These are phyloP conservation scores for Colletotrichum scovillei DNA, from an alignment of 2,329 filamentous ascomycete species.

Conservation along the genomic window DNA sequence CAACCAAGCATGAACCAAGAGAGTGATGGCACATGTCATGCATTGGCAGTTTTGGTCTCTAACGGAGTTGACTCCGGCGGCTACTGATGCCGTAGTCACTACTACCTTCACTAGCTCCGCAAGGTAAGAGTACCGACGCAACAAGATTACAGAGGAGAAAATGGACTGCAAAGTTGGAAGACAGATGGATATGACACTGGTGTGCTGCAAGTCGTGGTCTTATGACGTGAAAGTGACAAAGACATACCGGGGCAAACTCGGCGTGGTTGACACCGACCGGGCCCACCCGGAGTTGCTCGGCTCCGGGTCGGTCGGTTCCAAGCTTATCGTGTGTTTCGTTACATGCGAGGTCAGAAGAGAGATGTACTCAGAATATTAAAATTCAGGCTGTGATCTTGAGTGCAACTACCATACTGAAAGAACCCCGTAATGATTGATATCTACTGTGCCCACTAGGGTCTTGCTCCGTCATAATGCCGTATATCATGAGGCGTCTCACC, in stretches of 20 bases:
- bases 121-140: no score
- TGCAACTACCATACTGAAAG: not conserved
- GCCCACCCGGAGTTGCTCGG: not conserved
- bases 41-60: no score
- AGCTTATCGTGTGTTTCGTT: not conserved
- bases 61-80: not conserved
- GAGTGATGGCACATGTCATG: no score
- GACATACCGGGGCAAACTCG: not conserved
- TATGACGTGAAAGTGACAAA: slow-evolving; percentile 5
- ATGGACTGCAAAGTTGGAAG: no score
- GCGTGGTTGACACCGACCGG: not conserved
- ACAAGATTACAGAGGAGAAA: no score
- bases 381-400: no score
- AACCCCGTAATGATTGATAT: not conserved
- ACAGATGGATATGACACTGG: not conserved
- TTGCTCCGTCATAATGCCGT: not conserved
- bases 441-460: not conserved
- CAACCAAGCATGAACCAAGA: not conserved
- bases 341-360: not conserved
- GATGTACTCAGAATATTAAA: not conserved
- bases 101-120: no score
- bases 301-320: not conserved
- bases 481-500: not conserved
- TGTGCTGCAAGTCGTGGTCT: not conserved
- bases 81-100: no score